phyloP scores from a whole-genome alignment of 768 basidiomycete genomes.

The Tylopilus plumbeoviolaceoides region DNA sequence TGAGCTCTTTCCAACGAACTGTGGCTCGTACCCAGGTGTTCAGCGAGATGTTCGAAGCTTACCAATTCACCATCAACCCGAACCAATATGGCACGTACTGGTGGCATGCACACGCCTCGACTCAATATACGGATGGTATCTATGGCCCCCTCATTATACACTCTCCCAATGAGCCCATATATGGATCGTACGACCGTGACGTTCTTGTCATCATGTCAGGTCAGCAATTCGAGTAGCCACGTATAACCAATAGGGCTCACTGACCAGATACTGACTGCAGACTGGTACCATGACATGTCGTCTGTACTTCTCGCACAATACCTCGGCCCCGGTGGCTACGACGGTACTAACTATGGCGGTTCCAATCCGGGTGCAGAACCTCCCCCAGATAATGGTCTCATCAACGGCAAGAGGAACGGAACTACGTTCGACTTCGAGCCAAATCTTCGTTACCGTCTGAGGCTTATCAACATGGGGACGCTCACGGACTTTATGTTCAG shows the following conservation, averaged over 20 bases:
- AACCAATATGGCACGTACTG: conserved; percentile 45
- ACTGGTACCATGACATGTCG: conserved; percentile 34
- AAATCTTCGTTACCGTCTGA: conserved; percentile 41
- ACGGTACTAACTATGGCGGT: conserved; percentile 29
- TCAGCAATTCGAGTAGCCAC: conserved; percentile 12
- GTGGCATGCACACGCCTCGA: conserved; percentile 42
- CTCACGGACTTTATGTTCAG: conserved; percentile 45
- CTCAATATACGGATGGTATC: conserved; percentile 47
- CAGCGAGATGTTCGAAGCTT: conserved; percentile 15
- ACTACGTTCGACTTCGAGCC: conserved; percentile 32
- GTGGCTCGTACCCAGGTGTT: not conserved
- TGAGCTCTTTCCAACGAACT: conserved; percentile 14
- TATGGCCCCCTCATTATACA: conserved; percentile 47
- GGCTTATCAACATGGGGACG: conserved; percentile 44
- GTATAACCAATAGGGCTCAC: not conserved
- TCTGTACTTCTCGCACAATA: conserved; percentile 28
- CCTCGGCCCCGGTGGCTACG: conserved; percentile 25
- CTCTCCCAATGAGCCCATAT: conserved; percentile 31
- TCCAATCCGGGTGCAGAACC: conserved; percentile 33
- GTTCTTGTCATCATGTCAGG: conserved; percentile 36
- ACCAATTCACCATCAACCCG: conserved; percentile 39
- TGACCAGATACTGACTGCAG: conserved; percentile 7
- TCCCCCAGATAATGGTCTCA: conserved; percentile 35
- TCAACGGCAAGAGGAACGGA: conserved; percentile 29
- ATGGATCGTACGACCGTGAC: conserved; percentile 37